Percentiles rank a stretch among this genome's conserved stretches.
These are phyloP conservation scores for Jimgerdemannia lactiflua DNA, from an alignment of 192 early-diverging fungal genomes.

Conservation along the genomic window DNA sequence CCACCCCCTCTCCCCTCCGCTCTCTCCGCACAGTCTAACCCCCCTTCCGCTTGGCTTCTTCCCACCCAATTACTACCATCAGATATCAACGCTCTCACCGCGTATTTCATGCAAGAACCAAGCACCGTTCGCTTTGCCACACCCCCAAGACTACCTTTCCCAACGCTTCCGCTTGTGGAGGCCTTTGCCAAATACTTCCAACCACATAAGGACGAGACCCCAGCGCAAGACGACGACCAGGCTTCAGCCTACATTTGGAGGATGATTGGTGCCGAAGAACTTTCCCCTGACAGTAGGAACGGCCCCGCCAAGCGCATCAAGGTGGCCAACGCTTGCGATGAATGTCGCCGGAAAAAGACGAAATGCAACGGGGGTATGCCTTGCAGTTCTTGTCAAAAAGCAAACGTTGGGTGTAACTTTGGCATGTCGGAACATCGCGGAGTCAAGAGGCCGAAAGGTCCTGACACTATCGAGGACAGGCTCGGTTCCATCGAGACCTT, in stretches of 20 bases:
- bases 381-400: background rate
- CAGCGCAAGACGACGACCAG: background rate
- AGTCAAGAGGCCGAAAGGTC: background rate
- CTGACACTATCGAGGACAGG: background rate
- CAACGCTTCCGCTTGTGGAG: background rate
- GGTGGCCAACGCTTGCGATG: conserved; percentile 62
- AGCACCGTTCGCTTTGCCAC: background rate
- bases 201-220: background rate
- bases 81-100: background rate
- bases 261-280: background rate
- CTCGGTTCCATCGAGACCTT: background rate
- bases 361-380: conserved; percentile 23
- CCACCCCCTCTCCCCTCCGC: too few species aligned
- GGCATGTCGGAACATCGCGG: background rate
- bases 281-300: conserved; percentile 9
- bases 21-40: too few species aligned
- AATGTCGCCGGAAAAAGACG: conserved; percentile 68
- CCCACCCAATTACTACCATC: background rate
- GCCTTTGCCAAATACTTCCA: background rate
- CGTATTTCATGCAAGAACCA: background rate
- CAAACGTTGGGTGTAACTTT: background rate
- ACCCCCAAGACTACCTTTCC: background rate
- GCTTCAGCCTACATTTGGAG: background rate
- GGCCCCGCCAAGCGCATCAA: conserved; percentile 49
- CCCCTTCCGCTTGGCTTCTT: too few species aligned